phyloP scores from a whole-genome alignment of 129 eudicot genomes.

The Erigeron canadensis region DNA sequence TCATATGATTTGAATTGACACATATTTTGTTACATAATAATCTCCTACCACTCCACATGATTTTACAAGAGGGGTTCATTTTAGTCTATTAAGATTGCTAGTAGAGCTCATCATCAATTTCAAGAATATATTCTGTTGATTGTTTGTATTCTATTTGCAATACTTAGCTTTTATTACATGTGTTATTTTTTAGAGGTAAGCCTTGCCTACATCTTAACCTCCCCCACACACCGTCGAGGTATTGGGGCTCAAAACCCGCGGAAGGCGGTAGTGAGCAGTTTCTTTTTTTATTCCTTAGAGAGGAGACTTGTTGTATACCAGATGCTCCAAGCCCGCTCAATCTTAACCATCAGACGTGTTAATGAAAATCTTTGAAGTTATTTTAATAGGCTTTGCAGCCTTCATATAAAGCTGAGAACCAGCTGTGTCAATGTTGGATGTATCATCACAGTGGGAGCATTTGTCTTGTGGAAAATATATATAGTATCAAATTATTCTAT shows the following conservation, averaged over 20 bases:
- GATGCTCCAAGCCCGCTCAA: conserved; percentile 1
- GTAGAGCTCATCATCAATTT: not conserved
- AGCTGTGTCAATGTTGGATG: conserved; percentile 1
- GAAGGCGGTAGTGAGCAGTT: no score
- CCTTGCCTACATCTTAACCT: no score
- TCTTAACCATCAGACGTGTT: conserved; percentile 19
- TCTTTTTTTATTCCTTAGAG: conserved; percentile 2
- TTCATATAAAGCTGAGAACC: conserved; percentile 14
- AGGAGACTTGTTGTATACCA: not conserved
- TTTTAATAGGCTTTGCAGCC: conserved; percentile 8
- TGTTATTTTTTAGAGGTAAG: conserved; percentile 1
- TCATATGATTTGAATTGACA: not conserved
- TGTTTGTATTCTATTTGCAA: not conserved
- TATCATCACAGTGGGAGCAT: not conserved
- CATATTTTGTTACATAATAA: not conserved
- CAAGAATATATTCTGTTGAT: not conserved
- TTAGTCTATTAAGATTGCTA: not conserved
- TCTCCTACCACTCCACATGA: conserved; percentile 1
- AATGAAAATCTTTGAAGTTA: conserved; percentile 8
- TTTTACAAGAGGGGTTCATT: not conserved
- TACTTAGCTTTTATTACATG: conserved; percentile 11
- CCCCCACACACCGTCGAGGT: no score
- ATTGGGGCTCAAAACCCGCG: no score
- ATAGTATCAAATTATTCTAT: not conserved
- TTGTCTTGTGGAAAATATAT: not conserved